Evolutionary conservation across 2,329 filamentous ascomycete genomes (phyloP).

Genomic region (Claviceps quebecensis): DNA sequence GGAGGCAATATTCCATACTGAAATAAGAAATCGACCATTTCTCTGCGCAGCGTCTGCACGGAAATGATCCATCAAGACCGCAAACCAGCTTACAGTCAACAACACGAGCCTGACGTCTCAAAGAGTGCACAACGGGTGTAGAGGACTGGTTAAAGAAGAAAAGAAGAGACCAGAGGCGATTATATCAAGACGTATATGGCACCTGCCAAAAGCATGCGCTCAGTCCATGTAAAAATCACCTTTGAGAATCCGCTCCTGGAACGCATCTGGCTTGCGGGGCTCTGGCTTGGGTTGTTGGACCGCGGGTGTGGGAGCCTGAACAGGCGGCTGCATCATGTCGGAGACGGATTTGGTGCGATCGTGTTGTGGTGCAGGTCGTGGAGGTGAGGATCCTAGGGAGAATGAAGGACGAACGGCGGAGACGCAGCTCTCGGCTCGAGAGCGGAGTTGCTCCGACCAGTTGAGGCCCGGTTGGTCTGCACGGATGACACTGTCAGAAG

Average conservation of each 20-base stretch:
- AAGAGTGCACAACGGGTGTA: too few species aligned
- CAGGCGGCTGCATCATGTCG: slow-evolving; percentile 45
- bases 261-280: slow-evolving; percentile 70
- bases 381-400: slow-evolving; percentile 35
- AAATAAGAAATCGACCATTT: neutral
- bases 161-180: neutral
- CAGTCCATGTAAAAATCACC: slow-evolving; percentile 98
- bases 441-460: slow-evolving; percentile 91
- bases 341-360: slow-evolving; percentile 58
- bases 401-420: slow-evolving; percentile 42
- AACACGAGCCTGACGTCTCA: too few species aligned
- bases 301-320: slow-evolving; percentile 26
- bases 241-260: slow-evolving; percentile 94
- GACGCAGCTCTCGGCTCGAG: slow-evolving; percentile 71
- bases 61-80: neutral
- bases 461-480: slow-evolving; percentile 82
- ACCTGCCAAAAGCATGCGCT: neutral
- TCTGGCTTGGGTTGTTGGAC: slow-evolving; percentile 31
- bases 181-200: too few species aligned
- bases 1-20: neutral
- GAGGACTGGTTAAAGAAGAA: neutral
- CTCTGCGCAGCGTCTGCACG: neutral
- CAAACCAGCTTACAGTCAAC: too few species aligned
- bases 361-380: slow-evolving; percentile 30
- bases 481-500: slow-evolving; percentile 51